These are phyloP conservation scores for Basidioascus undulatus DNA, from an alignment of 768 basidiomycete species.

Conservation along the genomic window DNA sequence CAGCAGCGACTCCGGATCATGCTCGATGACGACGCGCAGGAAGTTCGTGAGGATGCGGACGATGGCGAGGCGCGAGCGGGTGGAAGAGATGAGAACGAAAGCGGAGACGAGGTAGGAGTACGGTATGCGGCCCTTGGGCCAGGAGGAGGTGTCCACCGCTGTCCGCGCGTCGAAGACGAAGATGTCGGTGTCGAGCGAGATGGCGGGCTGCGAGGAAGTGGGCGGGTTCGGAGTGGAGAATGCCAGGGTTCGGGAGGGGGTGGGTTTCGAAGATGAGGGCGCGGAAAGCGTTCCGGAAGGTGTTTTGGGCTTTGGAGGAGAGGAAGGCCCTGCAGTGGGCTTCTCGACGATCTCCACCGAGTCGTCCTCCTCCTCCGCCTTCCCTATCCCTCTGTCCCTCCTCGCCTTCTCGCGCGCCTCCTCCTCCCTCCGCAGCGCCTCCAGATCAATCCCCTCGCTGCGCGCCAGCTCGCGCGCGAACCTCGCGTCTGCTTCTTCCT, in stretches of 20 bases:
- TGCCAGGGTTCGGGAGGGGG: too few species aligned
- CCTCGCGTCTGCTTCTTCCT: neutral
- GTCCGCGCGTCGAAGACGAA: constrained; percentile 9
- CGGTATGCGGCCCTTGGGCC: constrained; percentile 18
- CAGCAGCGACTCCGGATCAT: constrained; percentile 43
- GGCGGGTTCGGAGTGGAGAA: neutral
- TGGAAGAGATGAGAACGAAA: constrained; percentile 34
- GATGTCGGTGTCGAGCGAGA: constrained; percentile 9
- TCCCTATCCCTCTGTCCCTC: neutral
- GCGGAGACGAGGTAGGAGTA: constrained; percentile 49
- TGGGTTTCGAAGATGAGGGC: too few species aligned
- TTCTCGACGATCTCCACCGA: too few species aligned
- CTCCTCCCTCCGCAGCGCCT: neutral
- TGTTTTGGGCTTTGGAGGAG: too few species aligned
- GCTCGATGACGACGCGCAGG: constrained; percentile 37
- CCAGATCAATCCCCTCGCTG: neutral
- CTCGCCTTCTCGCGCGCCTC: neutral
- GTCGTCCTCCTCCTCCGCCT: neutral
- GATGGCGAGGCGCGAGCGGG: constrained; percentile 48
- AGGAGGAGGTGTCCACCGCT: constrained; percentile 4
- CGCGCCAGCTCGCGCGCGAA: neutral
- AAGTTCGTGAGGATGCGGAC: constrained; percentile 47
- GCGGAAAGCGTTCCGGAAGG: too few species aligned
- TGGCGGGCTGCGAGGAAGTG: neutral
- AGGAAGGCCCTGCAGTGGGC: too few species aligned